Percentiles rank a stretch among this genome's conserved stretches.
These are phyloP conservation scores for Candida nanaspora DNA, from an alignment of 805 yeast species.

Conservation along the genomic window DNA sequence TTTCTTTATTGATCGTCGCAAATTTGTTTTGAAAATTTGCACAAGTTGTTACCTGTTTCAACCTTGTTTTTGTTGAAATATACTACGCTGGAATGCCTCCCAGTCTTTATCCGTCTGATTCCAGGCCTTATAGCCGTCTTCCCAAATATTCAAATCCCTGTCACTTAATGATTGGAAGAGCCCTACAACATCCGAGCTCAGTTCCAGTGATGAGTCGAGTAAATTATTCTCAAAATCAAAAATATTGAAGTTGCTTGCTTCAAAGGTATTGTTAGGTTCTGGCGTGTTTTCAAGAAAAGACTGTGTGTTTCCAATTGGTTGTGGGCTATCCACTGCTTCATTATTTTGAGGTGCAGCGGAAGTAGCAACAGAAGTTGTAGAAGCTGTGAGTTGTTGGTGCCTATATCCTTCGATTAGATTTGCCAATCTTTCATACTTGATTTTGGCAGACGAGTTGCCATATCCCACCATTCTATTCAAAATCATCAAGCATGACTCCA, in stretches of 20 bases:
- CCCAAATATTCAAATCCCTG: conserved; percentile 15
- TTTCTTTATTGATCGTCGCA: no score
- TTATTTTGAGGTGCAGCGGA: neutral
- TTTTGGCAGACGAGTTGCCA: conserved; percentile 16
- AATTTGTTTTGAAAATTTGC: no score
- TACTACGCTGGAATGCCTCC: conserved; percentile 14
- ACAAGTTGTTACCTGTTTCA: neutral
- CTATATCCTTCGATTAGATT: conserved; percentile 12
- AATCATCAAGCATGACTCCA: conserved; percentile 14
- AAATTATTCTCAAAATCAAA: neutral
- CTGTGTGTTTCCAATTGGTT: no score
- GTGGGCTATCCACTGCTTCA: no score
- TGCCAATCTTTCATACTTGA: conserved; percentile 11
- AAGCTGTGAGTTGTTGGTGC: conserved; percentile 1
- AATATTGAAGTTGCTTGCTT: neutral
- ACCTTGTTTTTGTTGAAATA: neutral
- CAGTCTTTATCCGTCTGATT: conserved; percentile 16
- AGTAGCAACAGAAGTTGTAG: neutral
- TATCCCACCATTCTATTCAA: conserved; percentile 11
- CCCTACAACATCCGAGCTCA: conserved; percentile 4
- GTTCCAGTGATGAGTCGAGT: neutral
- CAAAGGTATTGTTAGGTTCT: neutral
- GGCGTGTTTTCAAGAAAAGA: no score
- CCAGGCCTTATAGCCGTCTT: conserved; percentile 14
- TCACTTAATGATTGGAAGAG: conserved; percentile 15